Base-by-base conservation (phyloP, 805 yeast species). In the Candida verbasci region DNA sequence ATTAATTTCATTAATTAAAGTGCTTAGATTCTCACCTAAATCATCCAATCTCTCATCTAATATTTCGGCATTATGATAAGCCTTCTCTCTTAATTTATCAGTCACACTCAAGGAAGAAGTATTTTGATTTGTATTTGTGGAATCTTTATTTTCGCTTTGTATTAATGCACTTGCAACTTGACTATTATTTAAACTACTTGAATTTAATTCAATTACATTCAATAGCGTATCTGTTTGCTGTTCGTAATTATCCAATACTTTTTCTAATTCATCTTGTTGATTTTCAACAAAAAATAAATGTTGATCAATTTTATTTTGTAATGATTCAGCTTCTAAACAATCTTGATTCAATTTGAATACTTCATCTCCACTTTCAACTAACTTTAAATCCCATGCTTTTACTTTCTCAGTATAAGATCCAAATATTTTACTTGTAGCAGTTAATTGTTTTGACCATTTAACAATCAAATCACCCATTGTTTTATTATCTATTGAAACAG, bases 181-280 rank as follows among this genome's bases (percentile, higher is more conserved):
- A 4, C 64, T 70, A 21, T 57, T 62, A n/a, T n/a, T n/a, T 10
- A 46, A 41, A 3, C 52, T 52, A 18, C 44, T 45, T 24, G 45
- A 31, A 32, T 45, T 50, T 30, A 58, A 45, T 37, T 65, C 70
- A 30, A 64, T 56, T 41, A 58, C 62, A 42, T 50, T 59, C 40
- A 76, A 57, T 24, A 76, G 51, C 6, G 62, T 53, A 43, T 79
- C 84, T 3, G 82, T 79, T 53, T 83, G 87, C 44, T 65, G 70
- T 58, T 93, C 97, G 52, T 89, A 89, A 43, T 82, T 82, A 45
- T 83, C 83, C 44, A 93, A 72, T 49, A 91, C 72, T 11, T 74
- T 68, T 41, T 91, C 98, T 33, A 93, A 66, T 51, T 91, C 97
- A 40, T 85, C 86, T 55, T 93, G 98, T 56, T 93, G 97, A 48